Evolutionary conservation across 1,284 basidiomycete genomes (phyloP).

Genomic region (Leucoagaricus sp.): DNA sequence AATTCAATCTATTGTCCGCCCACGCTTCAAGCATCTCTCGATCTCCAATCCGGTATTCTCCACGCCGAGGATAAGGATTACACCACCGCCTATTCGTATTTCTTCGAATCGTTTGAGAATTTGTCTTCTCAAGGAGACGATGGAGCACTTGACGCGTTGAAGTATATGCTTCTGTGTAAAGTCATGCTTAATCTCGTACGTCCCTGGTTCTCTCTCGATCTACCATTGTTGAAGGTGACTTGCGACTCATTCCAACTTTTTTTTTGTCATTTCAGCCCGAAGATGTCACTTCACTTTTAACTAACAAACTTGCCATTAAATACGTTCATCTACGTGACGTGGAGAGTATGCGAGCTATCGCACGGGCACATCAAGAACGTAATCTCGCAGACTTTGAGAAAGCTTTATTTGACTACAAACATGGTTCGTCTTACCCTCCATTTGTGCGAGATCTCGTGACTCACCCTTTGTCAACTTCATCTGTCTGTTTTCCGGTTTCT

Average conservation of each 20-base stretch:
- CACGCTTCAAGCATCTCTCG: constrained; percentile 86
- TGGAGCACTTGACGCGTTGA: constrained; percentile 79
- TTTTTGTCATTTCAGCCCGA: constrained; percentile 68
- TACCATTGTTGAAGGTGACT: neutral
- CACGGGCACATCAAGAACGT: constrained; percentile 89
- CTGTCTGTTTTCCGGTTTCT: no score
- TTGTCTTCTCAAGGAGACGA: constrained; percentile 75
- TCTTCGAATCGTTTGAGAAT: constrained; percentile 95
- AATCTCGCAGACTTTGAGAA: constrained; percentile 90
- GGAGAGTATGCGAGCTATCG: constrained; percentile 94
- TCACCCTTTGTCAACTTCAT: neutral
- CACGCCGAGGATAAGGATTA: constrained; percentile 99
- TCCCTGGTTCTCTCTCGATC: constrained; percentile 6
- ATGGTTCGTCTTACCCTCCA: constrained; percentile 56
- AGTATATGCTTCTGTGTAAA: constrained; percentile 98
- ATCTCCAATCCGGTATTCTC: constrained; percentile 88
- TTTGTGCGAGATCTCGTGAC: no score
- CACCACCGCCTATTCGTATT: constrained; percentile 96
- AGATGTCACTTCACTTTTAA: constrained; percentile 85
- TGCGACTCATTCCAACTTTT: neutral
- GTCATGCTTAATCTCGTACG: constrained; percentile 94
- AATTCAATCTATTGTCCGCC: constrained; percentile 99
- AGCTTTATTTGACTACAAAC: constrained; percentile 84
- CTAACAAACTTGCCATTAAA: constrained; percentile 86
- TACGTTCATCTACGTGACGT: constrained; percentile 85